phyloP scores from a whole-genome alignment of 75 land plant genomes.

The Ceratopteris richardii region DNA sequence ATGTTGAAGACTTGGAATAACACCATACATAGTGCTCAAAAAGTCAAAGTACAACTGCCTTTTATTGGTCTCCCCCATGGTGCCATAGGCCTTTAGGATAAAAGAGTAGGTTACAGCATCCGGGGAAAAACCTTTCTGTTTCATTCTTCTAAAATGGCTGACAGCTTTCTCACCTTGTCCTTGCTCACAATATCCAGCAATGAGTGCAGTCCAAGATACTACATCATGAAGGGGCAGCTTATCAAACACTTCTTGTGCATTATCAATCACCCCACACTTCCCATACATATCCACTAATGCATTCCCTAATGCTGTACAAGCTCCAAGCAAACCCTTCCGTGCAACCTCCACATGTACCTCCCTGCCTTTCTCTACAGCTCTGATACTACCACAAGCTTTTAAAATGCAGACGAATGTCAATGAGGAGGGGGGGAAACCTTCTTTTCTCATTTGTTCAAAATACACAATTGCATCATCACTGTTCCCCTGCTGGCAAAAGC shows the following conservation, averaged over 20 bases:
- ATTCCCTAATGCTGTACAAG: slow-evolving; percentile 37
- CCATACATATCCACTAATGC: slow-evolving; percentile 42
- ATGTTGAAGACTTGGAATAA: no score
- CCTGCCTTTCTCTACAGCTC: slow-evolving; percentile 28
- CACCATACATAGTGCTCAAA: no score
- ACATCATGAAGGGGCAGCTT: slow-evolving; percentile 22
- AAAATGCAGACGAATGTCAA: slow-evolving; percentile 30
- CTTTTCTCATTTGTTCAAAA: slow-evolving; percentile 33
- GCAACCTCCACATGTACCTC: slow-evolving; percentile 38
- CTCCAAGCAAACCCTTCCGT: slow-evolving; percentile 17
- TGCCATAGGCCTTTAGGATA: neutral
- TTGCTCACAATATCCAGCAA: slow-evolving; percentile 17
- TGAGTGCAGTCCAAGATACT: slow-evolving; percentile 44
- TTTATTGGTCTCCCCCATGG: neutral
- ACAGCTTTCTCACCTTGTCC: slow-evolving; percentile 6
- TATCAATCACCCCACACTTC: slow-evolving; percentile 28
- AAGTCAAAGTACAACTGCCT: no score
- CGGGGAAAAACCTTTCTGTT: neutral
- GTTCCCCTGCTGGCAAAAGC: slow-evolving; percentile 34
- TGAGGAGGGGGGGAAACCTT: slow-evolving; percentile 35
- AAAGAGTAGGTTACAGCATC: neutral
- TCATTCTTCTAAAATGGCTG: slow-evolving; percentile 12
- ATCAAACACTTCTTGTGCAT: slow-evolving; percentile 31
- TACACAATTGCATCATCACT: slow-evolving; percentile 25
- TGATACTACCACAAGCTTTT: slow-evolving; percentile 35